Evolutionary conservation across 2,329 filamentous ascomycete species (phyloP).

Genomic region (Gremmenia infestans): DNA sequence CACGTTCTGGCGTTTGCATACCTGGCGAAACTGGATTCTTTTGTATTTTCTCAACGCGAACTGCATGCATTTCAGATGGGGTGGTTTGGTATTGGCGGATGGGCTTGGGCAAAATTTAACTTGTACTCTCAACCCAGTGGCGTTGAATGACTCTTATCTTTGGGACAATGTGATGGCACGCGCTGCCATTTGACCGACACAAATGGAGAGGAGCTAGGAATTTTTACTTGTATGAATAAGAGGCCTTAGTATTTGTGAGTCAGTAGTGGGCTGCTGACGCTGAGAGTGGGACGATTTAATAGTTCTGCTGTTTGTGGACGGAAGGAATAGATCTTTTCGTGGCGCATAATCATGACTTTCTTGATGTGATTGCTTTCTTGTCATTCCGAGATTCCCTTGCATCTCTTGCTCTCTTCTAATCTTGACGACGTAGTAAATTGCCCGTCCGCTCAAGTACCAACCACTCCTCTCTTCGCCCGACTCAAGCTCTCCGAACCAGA

Average conservation of each 20-base stretch:
- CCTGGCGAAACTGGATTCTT: slow-evolving; percentile 11
- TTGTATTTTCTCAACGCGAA: slow-evolving; percentile 8
- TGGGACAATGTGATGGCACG: slow-evolving; percentile 7
- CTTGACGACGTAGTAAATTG: no score
- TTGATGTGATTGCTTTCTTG: background rate
- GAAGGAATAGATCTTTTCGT: slow-evolving; percentile 10
- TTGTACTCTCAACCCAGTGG: slow-evolving; percentile 31
- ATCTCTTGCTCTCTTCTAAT: background rate
- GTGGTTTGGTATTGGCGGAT: slow-evolving; percentile 6
- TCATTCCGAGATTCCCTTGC: background rate
- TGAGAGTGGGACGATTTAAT: background rate
- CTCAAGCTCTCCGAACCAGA: background rate
- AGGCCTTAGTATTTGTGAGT: background rate
- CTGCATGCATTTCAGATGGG: slow-evolving; percentile 17
- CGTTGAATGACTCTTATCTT: slow-evolving; percentile 10
- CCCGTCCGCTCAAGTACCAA: no score
- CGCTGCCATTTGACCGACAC: background rate
- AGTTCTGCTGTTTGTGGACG: background rate
- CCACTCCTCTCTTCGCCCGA: background rate
- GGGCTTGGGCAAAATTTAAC: slow-evolving; percentile 20
- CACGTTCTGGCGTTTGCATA: slow-evolving; percentile 9
- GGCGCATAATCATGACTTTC: background rate
- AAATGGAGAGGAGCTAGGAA: background rate
- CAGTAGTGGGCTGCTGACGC: background rate
- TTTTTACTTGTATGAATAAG: slow-evolving; percentile 16